Evolutionary conservation across 2,329 filamentous ascomycete genomes (phyloP).

Genomic region (Xylariomycetidae sp.): DNA sequence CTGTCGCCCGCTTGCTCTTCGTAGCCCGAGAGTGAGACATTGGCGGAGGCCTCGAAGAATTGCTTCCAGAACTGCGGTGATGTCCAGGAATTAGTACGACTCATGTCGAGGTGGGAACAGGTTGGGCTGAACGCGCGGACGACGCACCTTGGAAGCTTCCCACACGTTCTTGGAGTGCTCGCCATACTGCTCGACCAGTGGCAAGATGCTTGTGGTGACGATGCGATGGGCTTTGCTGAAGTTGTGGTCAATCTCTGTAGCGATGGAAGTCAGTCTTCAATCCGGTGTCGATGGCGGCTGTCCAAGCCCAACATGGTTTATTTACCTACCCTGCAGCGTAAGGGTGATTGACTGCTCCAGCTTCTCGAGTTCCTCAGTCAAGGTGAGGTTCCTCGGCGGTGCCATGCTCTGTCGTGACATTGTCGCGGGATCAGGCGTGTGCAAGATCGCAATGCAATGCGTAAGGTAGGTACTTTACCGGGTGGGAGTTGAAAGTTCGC

Average conservation of each 20-base stretch:
- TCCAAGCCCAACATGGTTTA: background rate
- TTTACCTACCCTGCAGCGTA: constrained; percentile 71
- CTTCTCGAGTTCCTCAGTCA: constrained; percentile 93
- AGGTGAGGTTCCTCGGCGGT: constrained; percentile 55
- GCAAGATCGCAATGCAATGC: too few species aligned
- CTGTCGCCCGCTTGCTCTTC: constrained; percentile 70
- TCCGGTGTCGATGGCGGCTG: background rate
- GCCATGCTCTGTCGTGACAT: constrained; percentile 47
- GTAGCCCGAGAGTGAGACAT: constrained; percentile 92
- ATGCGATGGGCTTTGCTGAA: constrained; percentile 96
- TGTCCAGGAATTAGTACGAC: too few species aligned
- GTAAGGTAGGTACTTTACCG: too few species aligned
- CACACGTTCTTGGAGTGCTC: constrained; percentile 91
- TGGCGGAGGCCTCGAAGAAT: constrained; percentile 97
- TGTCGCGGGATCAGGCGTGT: too few species aligned
- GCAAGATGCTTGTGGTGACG: constrained; percentile 87
- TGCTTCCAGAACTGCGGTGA: constrained; percentile 98
- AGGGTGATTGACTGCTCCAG: constrained; percentile 95
- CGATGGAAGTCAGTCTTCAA: background rate
- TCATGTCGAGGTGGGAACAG: too few species aligned
- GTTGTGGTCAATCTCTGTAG: constrained; percentile 98
- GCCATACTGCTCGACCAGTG: constrained; percentile 90
- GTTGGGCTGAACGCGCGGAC: too few species aligned
- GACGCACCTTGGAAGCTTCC: constrained; percentile 82
- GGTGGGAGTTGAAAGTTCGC: too few species aligned